phyloP scores from a whole-genome alignment of 768 basidiomycete genomes.

The Gyrodon lividus region DNA sequence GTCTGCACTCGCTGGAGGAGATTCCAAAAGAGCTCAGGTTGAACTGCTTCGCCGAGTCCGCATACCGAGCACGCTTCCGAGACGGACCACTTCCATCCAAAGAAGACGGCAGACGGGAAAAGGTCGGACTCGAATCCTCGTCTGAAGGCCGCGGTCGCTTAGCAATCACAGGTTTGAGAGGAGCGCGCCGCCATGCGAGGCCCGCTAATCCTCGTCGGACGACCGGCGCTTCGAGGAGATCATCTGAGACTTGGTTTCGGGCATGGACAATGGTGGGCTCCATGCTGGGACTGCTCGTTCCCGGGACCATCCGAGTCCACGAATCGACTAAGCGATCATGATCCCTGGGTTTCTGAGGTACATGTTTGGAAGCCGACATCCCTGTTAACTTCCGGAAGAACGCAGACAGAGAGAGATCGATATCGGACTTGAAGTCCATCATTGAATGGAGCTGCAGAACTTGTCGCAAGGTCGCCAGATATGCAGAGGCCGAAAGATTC shows the following conservation, averaged over 20 bases:
- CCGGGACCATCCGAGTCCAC: not conserved
- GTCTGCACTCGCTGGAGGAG: not conserved
- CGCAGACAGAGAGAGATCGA: constrained; percentile 1
- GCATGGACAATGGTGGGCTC: not conserved
- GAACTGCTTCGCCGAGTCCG: not conserved
- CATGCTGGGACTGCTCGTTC: not conserved
- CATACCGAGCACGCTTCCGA: not conserved
- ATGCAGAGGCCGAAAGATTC: constrained; percentile 43
- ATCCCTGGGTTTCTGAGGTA: not conserved
- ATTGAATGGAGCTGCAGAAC: constrained; percentile 18
- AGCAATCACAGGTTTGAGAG: not conserved
- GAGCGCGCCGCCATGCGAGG: not conserved
- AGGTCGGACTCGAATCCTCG: constrained; percentile 1
- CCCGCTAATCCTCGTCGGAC: not conserved
- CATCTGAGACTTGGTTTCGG: constrained; percentile 12
- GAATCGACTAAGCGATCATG: not conserved
- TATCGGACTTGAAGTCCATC: not conserved
- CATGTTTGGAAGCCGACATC: not conserved
- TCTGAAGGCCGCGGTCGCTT: not conserved
- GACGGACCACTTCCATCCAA: not conserved
- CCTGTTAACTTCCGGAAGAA: constrained; percentile 5
- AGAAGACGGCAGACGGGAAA: not conserved
- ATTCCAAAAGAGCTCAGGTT: not conserved
- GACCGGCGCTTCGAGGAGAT: not conserved
- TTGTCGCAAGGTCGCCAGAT: constrained; percentile 45